These are phyloP conservation scores for Penicillium hordei DNA, from an alignment of 2,329 filamentous ascomycete genomes.

Conservation along the genomic window DNA sequence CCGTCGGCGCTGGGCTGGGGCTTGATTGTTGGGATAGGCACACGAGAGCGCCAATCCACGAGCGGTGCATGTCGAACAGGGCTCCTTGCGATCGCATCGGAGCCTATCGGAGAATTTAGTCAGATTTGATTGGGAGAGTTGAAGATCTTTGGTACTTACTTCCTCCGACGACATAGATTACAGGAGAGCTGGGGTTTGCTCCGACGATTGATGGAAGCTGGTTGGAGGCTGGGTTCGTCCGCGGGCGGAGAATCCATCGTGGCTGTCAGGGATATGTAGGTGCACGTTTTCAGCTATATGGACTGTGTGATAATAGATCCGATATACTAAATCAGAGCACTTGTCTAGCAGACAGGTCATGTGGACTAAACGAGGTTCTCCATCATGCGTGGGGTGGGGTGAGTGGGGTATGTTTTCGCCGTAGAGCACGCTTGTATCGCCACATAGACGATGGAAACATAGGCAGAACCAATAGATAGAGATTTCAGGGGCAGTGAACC, in stretches of 20 bases:
- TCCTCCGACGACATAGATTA: conserved; percentile 36
- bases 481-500: neutral
- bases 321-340: neutral
- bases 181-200: conserved; percentile 41
- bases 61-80: neutral
- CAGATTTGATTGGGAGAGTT: neutral
- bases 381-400: neutral
- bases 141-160: conserved; percentile 25
- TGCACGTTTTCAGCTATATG: too few relatives aligned
- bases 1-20: neutral
- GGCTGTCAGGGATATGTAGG: neutral
- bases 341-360: neutral
- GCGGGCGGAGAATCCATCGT: neutral
- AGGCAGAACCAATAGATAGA: neutral
- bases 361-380: neutral
- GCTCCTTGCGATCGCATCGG: neutral
- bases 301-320: too few relatives aligned
- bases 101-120: neutral
- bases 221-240: neutral
- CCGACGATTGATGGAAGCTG: conserved; percentile 13
- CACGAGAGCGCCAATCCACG: neutral
- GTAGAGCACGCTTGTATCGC: neutral
- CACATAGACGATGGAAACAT: neutral
- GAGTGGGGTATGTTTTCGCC: neutral
- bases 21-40: neutral